Evolutionary conservation across 2,329 filamentous ascomycete genomes (phyloP).

Genomic region (Esteya vermicola): DNA sequence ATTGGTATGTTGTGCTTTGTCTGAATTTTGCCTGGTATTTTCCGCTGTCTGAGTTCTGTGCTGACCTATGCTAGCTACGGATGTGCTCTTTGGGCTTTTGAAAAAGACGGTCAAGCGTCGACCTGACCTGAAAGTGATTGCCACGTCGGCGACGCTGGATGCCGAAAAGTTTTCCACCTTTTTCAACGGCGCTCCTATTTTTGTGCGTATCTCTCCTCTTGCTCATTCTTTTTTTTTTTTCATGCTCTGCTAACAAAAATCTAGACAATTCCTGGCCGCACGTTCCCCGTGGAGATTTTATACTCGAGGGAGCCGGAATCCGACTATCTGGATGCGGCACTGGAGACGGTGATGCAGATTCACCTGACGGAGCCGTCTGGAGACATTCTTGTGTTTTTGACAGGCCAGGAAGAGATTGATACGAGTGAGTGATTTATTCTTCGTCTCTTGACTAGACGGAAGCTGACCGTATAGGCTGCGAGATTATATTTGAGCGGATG

Average conservation of each 20-base stretch:
- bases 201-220: conserved; percentile 22
- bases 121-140: conserved; percentile 83
- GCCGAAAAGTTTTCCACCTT: conserved; percentile 96
- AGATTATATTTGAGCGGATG: conserved; percentile 90
- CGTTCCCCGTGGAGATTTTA: conserved; percentile 89
- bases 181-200: conserved; percentile 91
- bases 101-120: conserved; percentile 85
- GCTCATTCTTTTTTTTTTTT: background rate
- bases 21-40: background rate
- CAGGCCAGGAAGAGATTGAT: conserved; percentile 95
- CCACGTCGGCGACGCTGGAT: conserved; percentile 91
- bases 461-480: conserved; percentile 34
- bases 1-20: conserved; percentile 30
- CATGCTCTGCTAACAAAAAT: background rate
- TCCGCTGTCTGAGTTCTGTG: too few relatives aligned
- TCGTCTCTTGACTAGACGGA: background rate
- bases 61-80: conserved; percentile 43
- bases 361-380: conserved; percentile 84
- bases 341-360: conserved; percentile 98
- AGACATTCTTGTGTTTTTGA: conserved; percentile 93
- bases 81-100: conserved; percentile 83
- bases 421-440: conserved; percentile 35
- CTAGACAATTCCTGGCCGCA: conserved; percentile 75
- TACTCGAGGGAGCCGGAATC: conserved; percentile 91
- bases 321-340: conserved; percentile 83